These are phyloP conservation scores for Saururus chinensis DNA, from an alignment of 164 flowering plant genomes.

Conservation along the genomic window DNA sequence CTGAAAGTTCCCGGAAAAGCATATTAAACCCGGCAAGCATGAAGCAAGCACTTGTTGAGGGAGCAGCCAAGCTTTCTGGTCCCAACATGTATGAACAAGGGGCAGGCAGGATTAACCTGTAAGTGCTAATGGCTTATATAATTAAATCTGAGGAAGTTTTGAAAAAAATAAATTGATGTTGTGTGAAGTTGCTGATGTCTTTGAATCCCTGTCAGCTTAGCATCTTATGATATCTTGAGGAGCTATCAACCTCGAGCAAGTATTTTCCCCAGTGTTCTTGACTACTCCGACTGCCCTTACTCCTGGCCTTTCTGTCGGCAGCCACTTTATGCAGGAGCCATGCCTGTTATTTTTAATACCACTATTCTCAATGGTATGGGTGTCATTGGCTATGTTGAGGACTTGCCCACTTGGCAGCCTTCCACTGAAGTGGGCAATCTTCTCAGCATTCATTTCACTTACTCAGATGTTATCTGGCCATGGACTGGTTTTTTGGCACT, in stretches of 20 bases:
- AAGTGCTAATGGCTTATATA: conserved; percentile 19
- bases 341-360: conserved; percentile 93
- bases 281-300: conserved; percentile 86
- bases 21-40: conserved; percentile 93
- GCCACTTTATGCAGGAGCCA: conserved; percentile 98
- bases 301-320: conserved; percentile 99
- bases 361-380: conserved; percentile 98
- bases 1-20: conserved; percentile 48
- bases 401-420: conserved; percentile 85
- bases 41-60: conserved; percentile 99
- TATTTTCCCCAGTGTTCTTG: conserved; percentile 84
- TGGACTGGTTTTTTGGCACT: conserved; percentile 97
- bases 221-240: conserved; percentile 83
- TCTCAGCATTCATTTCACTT: conserved; percentile 74
- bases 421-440: conserved; percentile 75
- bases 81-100: conserved; percentile 99
- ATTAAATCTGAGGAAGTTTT: neutral
- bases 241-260: conserved; percentile 86
- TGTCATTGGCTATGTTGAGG: conserved; percentile 77
- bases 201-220: conserved; percentile 49
- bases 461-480: conserved; percentile 93
- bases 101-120: conserved; percentile 97
- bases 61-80: conserved; percentile 94
- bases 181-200: neutral
- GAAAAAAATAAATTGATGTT: neutral